Conservation (phyloP, 345 rosid genomes). For the Aquilaria sinensis region DNA sequence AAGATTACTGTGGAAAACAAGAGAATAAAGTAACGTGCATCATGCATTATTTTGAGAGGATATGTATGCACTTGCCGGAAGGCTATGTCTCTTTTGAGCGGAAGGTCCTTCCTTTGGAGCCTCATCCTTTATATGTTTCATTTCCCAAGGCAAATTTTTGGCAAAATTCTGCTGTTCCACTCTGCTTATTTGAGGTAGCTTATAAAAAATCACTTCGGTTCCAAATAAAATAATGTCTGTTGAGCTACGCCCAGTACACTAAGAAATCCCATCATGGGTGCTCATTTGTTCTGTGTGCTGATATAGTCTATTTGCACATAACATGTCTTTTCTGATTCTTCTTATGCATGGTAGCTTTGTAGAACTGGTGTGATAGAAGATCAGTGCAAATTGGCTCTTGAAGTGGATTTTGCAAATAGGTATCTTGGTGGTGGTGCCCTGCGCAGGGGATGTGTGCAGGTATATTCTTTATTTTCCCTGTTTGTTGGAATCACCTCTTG, state of each 20-base stretch:
- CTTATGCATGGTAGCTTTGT: slow-evolving; percentile 32
- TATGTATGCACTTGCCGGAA: slow-evolving; percentile 46
- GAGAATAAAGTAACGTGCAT: slow-evolving; percentile 75
- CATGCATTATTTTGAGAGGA: slow-evolving; percentile 72
- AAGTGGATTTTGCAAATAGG: slow-evolving; percentile 90
- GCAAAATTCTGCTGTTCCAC: slow-evolving; percentile 54
- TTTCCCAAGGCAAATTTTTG: slow-evolving; percentile 59
- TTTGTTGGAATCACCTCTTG: slow-evolving; percentile 2
- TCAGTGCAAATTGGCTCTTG: slow-evolving; percentile 51
- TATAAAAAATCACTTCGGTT: background rate
- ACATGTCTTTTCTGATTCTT: background rate
- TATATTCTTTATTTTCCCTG: slow-evolving; percentile 6
- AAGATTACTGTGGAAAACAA: slow-evolving; percentile 52
- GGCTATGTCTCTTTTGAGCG: slow-evolving; percentile 84
- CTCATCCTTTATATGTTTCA: slow-evolving; percentile 20
- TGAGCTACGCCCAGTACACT: no score
- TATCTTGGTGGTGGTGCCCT: slow-evolving; percentile 94
- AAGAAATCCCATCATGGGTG: no score
- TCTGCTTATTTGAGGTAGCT: slow-evolving; percentile 70
- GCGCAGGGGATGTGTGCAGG: slow-evolving; percentile 86
- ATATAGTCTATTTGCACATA: no score
- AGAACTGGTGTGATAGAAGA: slow-evolving; percentile 73
- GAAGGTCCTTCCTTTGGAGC: slow-evolving; percentile 56
- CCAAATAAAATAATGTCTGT: no score
- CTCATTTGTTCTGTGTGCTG: no score